Percentiles rank a stretch among this genome's conserved stretches.
phyloP scores from a whole-genome alignment of 176 grass and related monocot species.

The Hsuehochloa calcarea region DNA sequence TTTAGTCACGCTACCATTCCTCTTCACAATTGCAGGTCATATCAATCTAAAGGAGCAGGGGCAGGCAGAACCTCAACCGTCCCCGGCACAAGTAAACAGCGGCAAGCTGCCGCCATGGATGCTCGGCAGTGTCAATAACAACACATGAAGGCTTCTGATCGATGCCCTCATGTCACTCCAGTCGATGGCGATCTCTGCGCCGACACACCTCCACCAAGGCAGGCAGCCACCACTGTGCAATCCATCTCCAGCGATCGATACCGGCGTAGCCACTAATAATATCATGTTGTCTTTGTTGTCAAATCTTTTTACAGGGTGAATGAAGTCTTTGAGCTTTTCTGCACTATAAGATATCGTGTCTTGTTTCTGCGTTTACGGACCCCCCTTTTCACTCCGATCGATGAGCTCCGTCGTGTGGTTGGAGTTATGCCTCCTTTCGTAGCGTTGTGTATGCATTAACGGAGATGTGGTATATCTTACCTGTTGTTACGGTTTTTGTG shows the following conservation, averaged over 20 bases:
- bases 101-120: conserved; percentile 56
- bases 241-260: conserved; percentile 6
- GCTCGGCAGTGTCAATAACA: conserved; percentile 29
- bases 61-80: conserved; percentile 22
- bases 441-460: not conserved
- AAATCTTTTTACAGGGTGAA: conserved; percentile 22
- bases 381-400: conserved; percentile 9
- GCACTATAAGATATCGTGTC: not conserved
- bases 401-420: not conserved
- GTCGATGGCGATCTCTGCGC: not conserved
- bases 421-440: not conserved
- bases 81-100: conserved; percentile 19
- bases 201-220: not conserved
- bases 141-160: conserved; percentile 8
- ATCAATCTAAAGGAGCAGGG: conserved; percentile 9
- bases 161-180: not conserved
- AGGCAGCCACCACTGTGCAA: not conserved
- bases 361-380: not conserved
- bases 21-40: conserved; percentile 31
- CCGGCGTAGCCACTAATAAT: conserved; percentile 35
- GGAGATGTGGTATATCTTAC: conserved; percentile 5
- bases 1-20: not conserved
- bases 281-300: not conserved
- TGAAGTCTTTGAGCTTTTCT: conserved; percentile 1
- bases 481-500: not conserved